These are phyloP conservation scores for Laburnicola sp. DNA, from an alignment of 2,329 filamentous ascomycete genomes.

Conservation along the genomic window DNA sequence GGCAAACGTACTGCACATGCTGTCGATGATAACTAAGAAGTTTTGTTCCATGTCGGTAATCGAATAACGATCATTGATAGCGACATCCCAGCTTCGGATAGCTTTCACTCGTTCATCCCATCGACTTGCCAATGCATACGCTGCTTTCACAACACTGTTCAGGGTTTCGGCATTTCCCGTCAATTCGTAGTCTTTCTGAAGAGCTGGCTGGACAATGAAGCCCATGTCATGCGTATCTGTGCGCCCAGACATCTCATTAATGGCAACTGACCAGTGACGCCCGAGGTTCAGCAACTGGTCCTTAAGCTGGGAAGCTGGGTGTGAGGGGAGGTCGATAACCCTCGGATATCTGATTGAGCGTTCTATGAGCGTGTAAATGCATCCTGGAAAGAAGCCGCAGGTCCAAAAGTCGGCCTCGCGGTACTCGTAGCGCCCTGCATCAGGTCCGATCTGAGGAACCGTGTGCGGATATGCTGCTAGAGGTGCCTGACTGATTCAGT, in stretches of 20 bases:
- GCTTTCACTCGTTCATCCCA: slow-evolving; percentile 49
- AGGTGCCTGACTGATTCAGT: slow-evolving; percentile 22
- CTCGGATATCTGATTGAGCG: slow-evolving; percentile 36
- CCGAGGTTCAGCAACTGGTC: slow-evolving; percentile 32
- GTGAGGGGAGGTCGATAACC: slow-evolving; percentile 24
- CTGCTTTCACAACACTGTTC: slow-evolving; percentile 49
- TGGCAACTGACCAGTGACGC: slow-evolving; percentile 38
- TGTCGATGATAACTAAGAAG: slow-evolving; percentile 50
- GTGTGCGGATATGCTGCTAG: slow-evolving; percentile 39
- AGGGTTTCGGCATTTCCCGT: slow-evolving; percentile 47
- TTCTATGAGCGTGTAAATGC: slow-evolving; percentile 40
- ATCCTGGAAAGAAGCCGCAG: slow-evolving; percentile 42
- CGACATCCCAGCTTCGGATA: slow-evolving; percentile 56
- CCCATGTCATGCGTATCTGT: slow-evolving; percentile 60
- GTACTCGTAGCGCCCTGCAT: slow-evolving; percentile 36
- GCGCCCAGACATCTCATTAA: slow-evolving; percentile 39
- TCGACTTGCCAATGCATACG: slow-evolving; percentile 49
- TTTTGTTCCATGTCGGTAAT: slow-evolving; percentile 43
- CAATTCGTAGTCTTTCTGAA: slow-evolving; percentile 54
- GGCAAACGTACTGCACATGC: slow-evolving; percentile 42
- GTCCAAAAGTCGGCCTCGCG: slow-evolving; percentile 44
- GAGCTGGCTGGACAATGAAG: slow-evolving; percentile 57
- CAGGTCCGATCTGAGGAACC: slow-evolving; percentile 32
- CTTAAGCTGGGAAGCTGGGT: slow-evolving; percentile 23
- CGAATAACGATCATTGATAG: slow-evolving; percentile 42